These are phyloP conservation scores for Haplosporangium gracile DNA, from an alignment of 192 early-diverging fungal genomes.

Conservation along the genomic window DNA sequence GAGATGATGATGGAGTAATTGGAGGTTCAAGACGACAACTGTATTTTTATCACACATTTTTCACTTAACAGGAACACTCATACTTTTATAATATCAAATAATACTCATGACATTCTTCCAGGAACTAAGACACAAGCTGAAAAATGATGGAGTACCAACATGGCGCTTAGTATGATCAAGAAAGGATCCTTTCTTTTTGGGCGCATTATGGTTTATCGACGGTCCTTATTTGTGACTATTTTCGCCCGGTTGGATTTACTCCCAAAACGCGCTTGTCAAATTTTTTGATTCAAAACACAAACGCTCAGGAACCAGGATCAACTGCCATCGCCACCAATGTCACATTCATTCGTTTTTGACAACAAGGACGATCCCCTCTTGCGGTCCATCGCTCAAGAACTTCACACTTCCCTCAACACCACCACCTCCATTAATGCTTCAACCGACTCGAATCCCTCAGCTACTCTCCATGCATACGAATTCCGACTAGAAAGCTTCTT, in stretches of 20 bases:
- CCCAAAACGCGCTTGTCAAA: too few relatives aligned
- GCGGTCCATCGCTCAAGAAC: slow-evolving; percentile 25
- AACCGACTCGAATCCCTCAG: background rate
- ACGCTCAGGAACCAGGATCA: background rate
- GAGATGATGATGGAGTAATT: background rate
- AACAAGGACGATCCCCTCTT: slow-evolving; percentile 24
- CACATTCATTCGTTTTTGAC: background rate
- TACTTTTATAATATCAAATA: too few relatives aligned
- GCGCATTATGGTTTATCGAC: too few relatives aligned
- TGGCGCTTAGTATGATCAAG: too few relatives aligned
- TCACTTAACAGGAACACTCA: background rate
- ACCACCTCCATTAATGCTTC: background rate
- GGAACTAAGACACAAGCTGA: too few relatives aligned
- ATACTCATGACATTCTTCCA: too few relatives aligned
- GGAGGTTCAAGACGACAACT: background rate
- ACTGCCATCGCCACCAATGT: background rate
- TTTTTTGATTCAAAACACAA: background rate
- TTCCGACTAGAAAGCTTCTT: slow-evolving; percentile 41
- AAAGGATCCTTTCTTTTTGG: too few relatives aligned
- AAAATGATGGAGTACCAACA: too few relatives aligned
- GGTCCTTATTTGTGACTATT: too few relatives aligned
- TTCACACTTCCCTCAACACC: background rate
- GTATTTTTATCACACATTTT: background rate
- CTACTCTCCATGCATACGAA: background rate
- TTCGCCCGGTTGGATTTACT: too few relatives aligned